Conservation (phyloP, 306 rosid genomes). For the Pyrus bretschneideri region DNA sequence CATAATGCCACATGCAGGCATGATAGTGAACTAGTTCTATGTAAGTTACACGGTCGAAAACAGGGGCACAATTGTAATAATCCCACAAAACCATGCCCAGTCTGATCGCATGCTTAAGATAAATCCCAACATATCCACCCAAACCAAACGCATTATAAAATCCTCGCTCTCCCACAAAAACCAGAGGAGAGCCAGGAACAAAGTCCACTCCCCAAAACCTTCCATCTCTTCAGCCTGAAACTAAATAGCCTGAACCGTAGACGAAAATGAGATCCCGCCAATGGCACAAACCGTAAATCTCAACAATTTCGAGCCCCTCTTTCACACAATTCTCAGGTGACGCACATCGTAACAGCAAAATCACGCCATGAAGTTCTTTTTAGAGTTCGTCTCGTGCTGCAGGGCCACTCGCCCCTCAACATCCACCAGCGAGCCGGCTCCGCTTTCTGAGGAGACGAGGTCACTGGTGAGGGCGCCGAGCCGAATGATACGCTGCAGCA, state of each 20-base stretch:
- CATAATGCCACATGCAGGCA: accelerated
- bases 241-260: neutral
- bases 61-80: constrained; percentile 7
- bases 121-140: neutral
- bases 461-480: constrained; percentile 9
- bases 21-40: too few relatives aligned
- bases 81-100: neutral
- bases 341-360: neutral
- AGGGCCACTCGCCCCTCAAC: constrained; percentile 1
- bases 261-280: neutral
- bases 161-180: neutral
- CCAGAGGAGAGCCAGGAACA: neutral
- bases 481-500: neutral
- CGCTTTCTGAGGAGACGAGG: constrained; percentile 14
- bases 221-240: neutral
- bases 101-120: neutral
- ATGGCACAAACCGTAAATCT: neutral
- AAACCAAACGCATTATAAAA: neutral
- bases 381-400: constrained; percentile 45
- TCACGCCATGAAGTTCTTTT: constrained; percentile 31
- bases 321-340: neutral
- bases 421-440: too few relatives aligned
- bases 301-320: neutral
- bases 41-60: neutral
- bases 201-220: neutral